Evolutionary conservation across 2,329 filamentous ascomycete species (phyloP), one percentile per base, ranked within the genome.

Genomic region (Cytospora paraplurivora): DNA sequence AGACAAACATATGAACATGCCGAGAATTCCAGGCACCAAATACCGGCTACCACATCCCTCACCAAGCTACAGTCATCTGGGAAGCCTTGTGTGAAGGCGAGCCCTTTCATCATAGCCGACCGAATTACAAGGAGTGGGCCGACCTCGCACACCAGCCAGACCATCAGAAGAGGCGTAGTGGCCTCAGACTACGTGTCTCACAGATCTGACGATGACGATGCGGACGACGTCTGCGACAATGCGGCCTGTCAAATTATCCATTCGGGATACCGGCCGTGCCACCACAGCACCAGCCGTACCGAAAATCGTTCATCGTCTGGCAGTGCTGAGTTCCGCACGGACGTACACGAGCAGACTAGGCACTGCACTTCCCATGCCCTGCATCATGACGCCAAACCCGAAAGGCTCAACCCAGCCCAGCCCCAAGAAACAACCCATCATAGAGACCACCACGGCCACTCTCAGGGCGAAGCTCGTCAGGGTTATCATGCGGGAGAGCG

Each of bases 51-150:
- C 4, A 56, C 51, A 21, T 41, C 57, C 21, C 57, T 17, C 19
- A 8, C 54, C 1, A 57, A 53, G 13, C 58, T 58, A n/a, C 19
- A 47, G 13, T 57, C 57, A 17, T 56, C 60, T 1, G 27, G 34
- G 8, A 57, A 41, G 19, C 62, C 49, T 12, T 37, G 68, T 54
- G 56, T 56, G 66, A 68, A 64, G 41, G 63, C 67, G 3, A 72
- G 67, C 53, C 68, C 68, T 3, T 72, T 71, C 34, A 47, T 71
- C 47, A 49, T 70, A 19, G 68, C 69, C 19, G 71, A 72, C 17
- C 68, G 68, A 52, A 60, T 66, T 17, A 34, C 52, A n/a, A 57
- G 27, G 44, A 27, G 47, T n/a, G 41, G 35, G 19, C 41, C 49
- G 8, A n/a, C 50, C 11, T 41, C 34, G 32, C 57, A 54, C 7